Conservation (phyloP, 805 yeast genomes). For the Kodamaea kaohsiungensis region DNA sequence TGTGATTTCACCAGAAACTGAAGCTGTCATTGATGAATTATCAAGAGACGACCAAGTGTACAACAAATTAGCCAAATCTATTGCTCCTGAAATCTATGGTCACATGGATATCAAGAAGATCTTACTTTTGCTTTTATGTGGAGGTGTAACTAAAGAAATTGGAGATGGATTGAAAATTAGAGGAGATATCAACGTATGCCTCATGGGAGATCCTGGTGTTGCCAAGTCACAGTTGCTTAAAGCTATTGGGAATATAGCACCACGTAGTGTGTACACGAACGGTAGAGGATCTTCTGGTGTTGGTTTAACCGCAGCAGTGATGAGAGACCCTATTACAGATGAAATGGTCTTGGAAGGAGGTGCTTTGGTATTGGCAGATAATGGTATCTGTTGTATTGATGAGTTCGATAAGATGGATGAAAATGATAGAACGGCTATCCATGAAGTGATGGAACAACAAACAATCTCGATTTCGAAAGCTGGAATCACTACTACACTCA, state of each 20-base stretch:
- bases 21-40: slow-evolving; percentile 55
- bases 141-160: slow-evolving; percentile 92
- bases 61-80: slow-evolving; percentile 76
- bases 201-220: slow-evolving; percentile 99
- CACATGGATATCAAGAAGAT: slow-evolving; percentile 94
- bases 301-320: slow-evolving; percentile 97
- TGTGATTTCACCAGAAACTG: slow-evolving; percentile 57
- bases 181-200: slow-evolving; percentile 93
- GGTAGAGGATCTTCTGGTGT: slow-evolving; percentile 99
- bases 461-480: slow-evolving; percentile 97
- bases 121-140: slow-evolving; percentile 76
- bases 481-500: slow-evolving; percentile 92
- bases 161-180: slow-evolving; percentile 97
- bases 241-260: slow-evolving; percentile 88
- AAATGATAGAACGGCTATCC: slow-evolving; percentile 93
- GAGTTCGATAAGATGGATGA: slow-evolving; percentile 99
- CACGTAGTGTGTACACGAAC: slow-evolving; percentile 95
- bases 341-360: slow-evolving; percentile 99
- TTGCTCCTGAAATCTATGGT: slow-evolving; percentile 98
- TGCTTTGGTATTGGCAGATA: slow-evolving; percentile 93
- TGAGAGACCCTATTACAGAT: slow-evolving; percentile 98
- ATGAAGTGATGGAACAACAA: slow-evolving; percentile 99
- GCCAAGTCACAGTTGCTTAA: slow-evolving; percentile 96
- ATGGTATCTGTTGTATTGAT: slow-evolving; percentile 98
- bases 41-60: slow-evolving; percentile 69